Conservation (phyloP, 768 basidiomycete species). For the Amanita rubescens region DNA sequence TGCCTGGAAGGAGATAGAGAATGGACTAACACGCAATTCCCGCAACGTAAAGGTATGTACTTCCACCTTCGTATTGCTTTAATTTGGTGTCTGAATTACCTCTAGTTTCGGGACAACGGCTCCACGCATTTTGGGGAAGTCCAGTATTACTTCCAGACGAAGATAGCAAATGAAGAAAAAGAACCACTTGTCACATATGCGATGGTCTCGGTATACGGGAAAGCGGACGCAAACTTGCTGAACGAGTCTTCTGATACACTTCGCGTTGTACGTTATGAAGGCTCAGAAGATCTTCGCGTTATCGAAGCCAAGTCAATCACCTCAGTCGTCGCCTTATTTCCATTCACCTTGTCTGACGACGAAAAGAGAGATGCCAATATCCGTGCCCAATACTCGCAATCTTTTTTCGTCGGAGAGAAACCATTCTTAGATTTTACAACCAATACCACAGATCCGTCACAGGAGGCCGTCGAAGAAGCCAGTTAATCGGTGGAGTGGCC, state of each 20-base stretch:
- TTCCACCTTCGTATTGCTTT: background rate
- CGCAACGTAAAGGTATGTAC: background rate
- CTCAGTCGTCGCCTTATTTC: background rate
- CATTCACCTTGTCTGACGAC: background rate
- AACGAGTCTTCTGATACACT: background rate
- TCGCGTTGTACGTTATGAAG: background rate
- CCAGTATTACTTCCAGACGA: background rate
- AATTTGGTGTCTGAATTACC: background rate
- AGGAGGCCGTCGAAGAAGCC: too few relatives aligned
- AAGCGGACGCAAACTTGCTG: background rate
- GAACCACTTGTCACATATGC: background rate
- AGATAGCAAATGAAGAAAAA: background rate
- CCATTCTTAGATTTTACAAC: too few relatives aligned
- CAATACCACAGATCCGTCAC: too few relatives aligned
- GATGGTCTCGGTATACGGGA: background rate
- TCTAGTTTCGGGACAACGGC: background rate
- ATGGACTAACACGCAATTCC: background rate
- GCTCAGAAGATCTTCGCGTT: background rate
- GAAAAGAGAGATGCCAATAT: background rate
- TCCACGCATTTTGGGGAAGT: slow-evolving; percentile 1
- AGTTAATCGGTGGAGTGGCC: too few relatives aligned
- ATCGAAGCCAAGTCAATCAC: background rate
- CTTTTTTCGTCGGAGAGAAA: background rate
- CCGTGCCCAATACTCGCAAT: background rate
- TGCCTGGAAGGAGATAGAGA: slow-evolving; percentile 21